Evolutionary conservation across 305 asterid genomes (phyloP).

Genomic region (Solanum chacoense): DNA sequence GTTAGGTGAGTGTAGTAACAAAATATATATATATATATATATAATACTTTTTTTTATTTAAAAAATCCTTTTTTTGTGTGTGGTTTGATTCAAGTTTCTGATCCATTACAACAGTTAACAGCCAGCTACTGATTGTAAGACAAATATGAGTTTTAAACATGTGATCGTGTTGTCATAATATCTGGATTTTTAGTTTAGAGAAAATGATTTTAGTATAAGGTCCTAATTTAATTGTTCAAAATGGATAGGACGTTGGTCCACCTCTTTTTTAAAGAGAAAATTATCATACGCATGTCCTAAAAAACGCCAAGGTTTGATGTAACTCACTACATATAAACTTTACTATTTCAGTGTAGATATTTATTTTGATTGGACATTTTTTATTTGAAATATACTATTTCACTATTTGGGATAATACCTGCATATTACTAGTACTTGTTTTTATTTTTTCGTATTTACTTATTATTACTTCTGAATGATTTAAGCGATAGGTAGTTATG

Average conservation of each 20-base stretch:
- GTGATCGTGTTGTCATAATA: neutral
- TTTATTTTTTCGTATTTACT: neutral
- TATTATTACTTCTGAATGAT: neutral
- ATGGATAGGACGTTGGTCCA: neutral
- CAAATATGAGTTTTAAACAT: neutral
- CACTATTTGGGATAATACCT: neutral
- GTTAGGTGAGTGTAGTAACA: neutral
- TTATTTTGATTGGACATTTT: neutral
- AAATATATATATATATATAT: no score
- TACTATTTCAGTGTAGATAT: neutral
- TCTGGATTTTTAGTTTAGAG: neutral
- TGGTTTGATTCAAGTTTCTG: neutral
- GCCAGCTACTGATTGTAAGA: neutral
- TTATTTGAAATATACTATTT: neutral
- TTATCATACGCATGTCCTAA: neutral
- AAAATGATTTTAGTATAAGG: neutral
- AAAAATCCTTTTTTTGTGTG: neutral
- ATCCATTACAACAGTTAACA: neutral
- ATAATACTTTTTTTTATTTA: no score
- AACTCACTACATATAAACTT: neutral
- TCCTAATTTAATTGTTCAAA: neutral
- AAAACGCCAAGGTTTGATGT: neutral
- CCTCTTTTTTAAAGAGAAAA: neutral
- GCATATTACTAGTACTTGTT: neutral
- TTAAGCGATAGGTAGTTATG: neutral